These are phyloP conservation scores for Colletotrichum karsti DNA, from an alignment of 2,329 filamentous ascomycete genomes.

Conservation along the genomic window DNA sequence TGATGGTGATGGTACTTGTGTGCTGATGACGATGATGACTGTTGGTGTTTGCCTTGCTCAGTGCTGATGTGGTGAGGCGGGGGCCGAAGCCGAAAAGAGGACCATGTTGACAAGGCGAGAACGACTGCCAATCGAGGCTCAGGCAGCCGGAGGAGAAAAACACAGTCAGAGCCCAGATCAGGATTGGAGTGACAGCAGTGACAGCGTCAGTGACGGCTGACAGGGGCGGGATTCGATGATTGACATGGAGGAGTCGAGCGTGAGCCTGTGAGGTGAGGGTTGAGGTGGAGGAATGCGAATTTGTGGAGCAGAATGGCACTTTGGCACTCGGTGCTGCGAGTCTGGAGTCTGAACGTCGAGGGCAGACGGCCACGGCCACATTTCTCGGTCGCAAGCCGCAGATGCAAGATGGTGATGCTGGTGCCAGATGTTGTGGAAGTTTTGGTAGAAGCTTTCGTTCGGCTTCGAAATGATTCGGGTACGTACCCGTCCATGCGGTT, in stretches of 20 bases:
- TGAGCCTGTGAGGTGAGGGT: background rate
- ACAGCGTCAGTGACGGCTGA: no score
- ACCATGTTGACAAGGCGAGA: background rate
- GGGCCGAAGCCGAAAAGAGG: background rate
- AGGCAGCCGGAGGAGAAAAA: background rate
- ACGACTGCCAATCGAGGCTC: background rate
- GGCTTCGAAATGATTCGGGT: no score
- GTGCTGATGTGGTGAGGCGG: background rate
- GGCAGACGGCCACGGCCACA: background rate
- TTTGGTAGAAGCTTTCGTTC: background rate
- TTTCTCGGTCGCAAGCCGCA: background rate
- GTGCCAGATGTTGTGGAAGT: background rate
- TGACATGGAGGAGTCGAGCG: background rate
- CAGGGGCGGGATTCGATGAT: background rate
- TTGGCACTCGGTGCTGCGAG: background rate
- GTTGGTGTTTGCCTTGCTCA: background rate
- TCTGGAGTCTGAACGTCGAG: no score
- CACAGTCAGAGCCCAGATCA: background rate
- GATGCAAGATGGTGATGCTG: background rate
- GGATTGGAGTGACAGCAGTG: background rate
- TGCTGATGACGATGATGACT: background rate
- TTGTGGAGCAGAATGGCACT: constrained; percentile 4
- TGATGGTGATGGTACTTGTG: background rate
- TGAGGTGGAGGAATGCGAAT: background rate
- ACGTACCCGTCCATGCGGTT: no score